Conservation (phyloP, 1,139 yeast genomes). For the Entelexis paramagnoliae region DNA sequence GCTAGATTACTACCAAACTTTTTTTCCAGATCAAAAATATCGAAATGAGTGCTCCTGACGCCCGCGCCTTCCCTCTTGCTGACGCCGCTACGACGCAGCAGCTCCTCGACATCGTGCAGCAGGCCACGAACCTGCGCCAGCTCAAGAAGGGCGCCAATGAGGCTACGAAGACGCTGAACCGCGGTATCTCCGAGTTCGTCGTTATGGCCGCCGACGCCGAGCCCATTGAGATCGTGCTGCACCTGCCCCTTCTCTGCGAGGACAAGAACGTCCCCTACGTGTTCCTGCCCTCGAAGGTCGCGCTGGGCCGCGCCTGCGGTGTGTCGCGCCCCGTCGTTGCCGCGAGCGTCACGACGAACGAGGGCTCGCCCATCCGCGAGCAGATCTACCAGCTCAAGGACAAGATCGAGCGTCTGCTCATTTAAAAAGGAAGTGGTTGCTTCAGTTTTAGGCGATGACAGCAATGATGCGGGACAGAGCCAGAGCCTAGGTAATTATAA, state of each 20-base stretch:
- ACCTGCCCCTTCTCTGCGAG: slow-evolving; percentile 94
- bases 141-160: slow-evolving; percentile 99
- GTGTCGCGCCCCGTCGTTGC: slow-evolving; percentile 99
- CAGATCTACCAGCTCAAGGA: slow-evolving; percentile 97
- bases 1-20: background rate
- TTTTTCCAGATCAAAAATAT: background rate
- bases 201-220: slow-evolving; percentile 99
- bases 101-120: slow-evolving; percentile 95
- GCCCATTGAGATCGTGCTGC: slow-evolving; percentile 96
- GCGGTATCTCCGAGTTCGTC: slow-evolving; percentile 99
- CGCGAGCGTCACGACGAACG: slow-evolving; percentile 96
- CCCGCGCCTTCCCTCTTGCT: slow-evolving; percentile 91
- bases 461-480: slow-evolving; percentile 28
- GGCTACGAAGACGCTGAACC: slow-evolving; percentile 98
- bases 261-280: slow-evolving; percentile 99
- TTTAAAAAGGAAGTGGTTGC: slow-evolving; percentile 38
- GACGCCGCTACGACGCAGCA: slow-evolving; percentile 93
- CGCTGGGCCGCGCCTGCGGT: slow-evolving; percentile 99
- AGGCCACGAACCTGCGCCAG: slow-evolving; percentile 95
- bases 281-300: slow-evolving; percentile 96
- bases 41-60: slow-evolving; percentile 28
- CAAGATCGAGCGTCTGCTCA: slow-evolving; percentile 95
- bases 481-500: slow-evolving; percentile 20
- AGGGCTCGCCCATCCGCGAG: slow-evolving; percentile 93
- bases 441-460: slow-evolving; percentile 22